Base-by-base conservation (phyloP, 495 filamentous ascomycete species). In the Penicillium dipodomyicola region DNA sequence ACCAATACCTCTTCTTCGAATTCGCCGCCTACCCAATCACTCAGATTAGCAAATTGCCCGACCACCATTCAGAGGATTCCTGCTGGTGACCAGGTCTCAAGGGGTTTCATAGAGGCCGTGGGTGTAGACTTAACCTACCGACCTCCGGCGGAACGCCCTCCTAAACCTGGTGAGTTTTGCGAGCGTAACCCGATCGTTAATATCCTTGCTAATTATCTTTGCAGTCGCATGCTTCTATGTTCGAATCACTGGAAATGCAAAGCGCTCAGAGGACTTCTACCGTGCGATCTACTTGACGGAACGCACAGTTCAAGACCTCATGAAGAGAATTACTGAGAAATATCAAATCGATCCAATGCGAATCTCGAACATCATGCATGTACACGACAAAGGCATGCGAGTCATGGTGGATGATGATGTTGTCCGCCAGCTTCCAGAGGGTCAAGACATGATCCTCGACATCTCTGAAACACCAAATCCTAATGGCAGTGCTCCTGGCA, bases 361-460 rank as follows among this genome's bases (percentile, higher is more conserved):
- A 30, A 82, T 97, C 40, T 69, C 84, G 12, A 85, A 88, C 29
- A 85, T 87, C 2, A 69, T 96, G 22, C 89, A 80, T 35, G 75
- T 92, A 54, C 87, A 88, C 23, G 72, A 81, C 22, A 82, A 83
- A 54, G 91, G 92, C 0, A 68, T 97, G 5, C 83, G 88, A 60
- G 86, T 98, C 44, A 84, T 92, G 67, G 79, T 97, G 51, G 94
- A 98, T 68, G 90, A 98, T 58, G 91, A 96, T 46, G 85, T 94
- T 29, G 84, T 98, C 19, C 82, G 82, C n/a, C 87, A 92, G 68
- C 78, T 97, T 15, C 80, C 85, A 0, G 94, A 98, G 72, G 91
- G 92, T 8, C 90, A 97, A 65, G 93, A 96, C 64, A 92, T 98
- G 86, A 79, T 81, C 30, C 82, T 81, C 50, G 85, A 87, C 62